Conservation (phyloP, 176 grass and related monocot genomes). For the Oryza brachyantha region DNA sequence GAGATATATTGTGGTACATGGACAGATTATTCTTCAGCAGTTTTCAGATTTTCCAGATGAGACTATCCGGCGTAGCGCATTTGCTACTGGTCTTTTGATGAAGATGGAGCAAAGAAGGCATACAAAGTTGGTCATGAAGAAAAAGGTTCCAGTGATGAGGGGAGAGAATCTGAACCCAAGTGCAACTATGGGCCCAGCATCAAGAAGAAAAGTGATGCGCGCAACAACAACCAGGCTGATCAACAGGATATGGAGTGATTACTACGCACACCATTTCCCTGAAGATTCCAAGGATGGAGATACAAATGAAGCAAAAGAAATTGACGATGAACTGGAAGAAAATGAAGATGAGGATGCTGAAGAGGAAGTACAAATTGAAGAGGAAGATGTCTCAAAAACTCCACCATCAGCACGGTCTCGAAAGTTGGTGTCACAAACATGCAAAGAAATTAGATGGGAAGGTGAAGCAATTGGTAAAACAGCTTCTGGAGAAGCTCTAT, state of each 20-base stretch:
- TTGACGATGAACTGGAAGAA: conserved; percentile 78
- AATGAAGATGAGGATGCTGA: conserved; percentile 69
- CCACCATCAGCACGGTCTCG: conserved; percentile 38
- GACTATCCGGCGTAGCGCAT: conserved; percentile 79
- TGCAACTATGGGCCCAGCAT: conserved; percentile 63
- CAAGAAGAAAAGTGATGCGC: conserved; percentile 84
- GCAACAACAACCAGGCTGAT: conserved; percentile 85
- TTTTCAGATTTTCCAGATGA: conserved; percentile 94
- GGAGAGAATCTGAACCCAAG: conserved; percentile 84
- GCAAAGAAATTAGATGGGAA: conserved; percentile 67
- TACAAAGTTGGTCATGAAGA: conserved; percentile 89
- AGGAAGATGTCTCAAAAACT: conserved; percentile 35
- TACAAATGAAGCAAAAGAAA: conserved; percentile 59
- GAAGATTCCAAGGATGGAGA: conserved; percentile 63
- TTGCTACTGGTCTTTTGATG: conserved; percentile 72
- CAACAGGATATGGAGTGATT: conserved; percentile 84
- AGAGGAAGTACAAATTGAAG: conserved; percentile 48
- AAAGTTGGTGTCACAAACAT: conserved; percentile 51
- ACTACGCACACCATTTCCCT: conserved; percentile 85
- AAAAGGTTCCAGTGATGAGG: conserved; percentile 56
- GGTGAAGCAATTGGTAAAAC: conserved; percentile 53
- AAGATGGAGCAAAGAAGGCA: conserved; percentile 88
- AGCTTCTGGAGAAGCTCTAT: conserved; percentile 57
- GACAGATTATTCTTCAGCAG: conserved; percentile 94
- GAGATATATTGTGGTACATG: conserved; percentile 89